A percentile compares a stretch with the other conserved stretches of the same genome.
phyloP scores from a whole-genome alignment of 2,329 filamentous ascomycete species.

The Ophiocordyceps australis region DNA sequence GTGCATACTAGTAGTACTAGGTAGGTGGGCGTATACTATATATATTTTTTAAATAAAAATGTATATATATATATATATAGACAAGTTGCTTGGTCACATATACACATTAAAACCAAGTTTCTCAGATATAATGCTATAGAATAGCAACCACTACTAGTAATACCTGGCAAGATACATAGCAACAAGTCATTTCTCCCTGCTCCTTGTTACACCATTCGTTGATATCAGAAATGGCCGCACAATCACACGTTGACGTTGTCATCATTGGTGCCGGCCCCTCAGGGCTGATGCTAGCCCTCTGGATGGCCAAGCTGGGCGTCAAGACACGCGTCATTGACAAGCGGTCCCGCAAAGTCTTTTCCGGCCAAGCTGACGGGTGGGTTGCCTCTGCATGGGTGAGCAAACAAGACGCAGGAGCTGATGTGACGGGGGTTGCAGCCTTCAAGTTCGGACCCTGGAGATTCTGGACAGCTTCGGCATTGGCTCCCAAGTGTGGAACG shows the following conservation, averaged over 20 bases:
- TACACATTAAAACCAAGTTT: too few species aligned
- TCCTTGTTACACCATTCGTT: too few species aligned
- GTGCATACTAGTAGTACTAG: too few species aligned
- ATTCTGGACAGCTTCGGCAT: slow-evolving; percentile 60
- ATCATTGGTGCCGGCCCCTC: slow-evolving; percentile 22
- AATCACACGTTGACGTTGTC: slow-evolving; percentile 14
- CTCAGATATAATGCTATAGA: too few species aligned
- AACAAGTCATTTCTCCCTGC: too few species aligned
- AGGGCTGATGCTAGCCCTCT: slow-evolving; percentile 23
- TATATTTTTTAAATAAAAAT: too few species aligned
- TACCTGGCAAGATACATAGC: too few species aligned
- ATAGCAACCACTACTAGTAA: too few species aligned
- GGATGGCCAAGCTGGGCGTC: slow-evolving; percentile 21
- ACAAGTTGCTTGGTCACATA: too few species aligned
- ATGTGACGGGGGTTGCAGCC: slow-evolving; percentile 4
- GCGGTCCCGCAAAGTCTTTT: slow-evolving; percentile 17
- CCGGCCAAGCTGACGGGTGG: slow-evolving; percentile 21
- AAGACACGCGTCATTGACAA: slow-evolving; percentile 26
- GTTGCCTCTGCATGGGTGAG: neutral
- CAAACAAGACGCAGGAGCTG: slow-evolving; percentile 1
- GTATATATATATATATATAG: too few species aligned
- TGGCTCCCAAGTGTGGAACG: slow-evolving; percentile 43
- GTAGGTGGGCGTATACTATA: too few species aligned
- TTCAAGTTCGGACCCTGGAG: slow-evolving; percentile 49
- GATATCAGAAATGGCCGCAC: too few species aligned